Evolutionary conservation across 441 rosid genomes (phyloP), one percentile per base, ranked within the genome.

Genomic region (Gossypium gossypioides): DNA sequence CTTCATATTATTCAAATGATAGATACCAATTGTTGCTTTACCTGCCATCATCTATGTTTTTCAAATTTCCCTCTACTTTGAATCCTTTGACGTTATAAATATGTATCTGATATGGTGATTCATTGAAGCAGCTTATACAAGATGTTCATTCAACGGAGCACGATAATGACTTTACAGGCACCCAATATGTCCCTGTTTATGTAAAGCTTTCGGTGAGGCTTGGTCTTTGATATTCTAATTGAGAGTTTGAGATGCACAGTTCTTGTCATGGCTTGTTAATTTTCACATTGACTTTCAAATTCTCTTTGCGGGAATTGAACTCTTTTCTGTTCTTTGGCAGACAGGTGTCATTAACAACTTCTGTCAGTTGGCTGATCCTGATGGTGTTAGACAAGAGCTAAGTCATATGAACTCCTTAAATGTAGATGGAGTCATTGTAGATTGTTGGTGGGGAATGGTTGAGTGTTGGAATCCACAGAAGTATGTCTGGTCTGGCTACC

Each of bases 371-470:
- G 86, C 80, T 58, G 87, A 89, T 79, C 83, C 79, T 57, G 89
- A 85, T 40, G 86, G 80, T 74, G 73, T 84, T 72, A 84, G 84
- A 51, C 91, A 81, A 76, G 91, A 87, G 80, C 70, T 89, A 57
- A 84, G 82, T 76, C 82, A 77, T 76, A 73, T 89, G 82, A 86
- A 85, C 77, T 85, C 90, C 44, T 73, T 86, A 74, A 84, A 85
- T 69, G 86, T 87, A 8, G 90, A 87, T 84, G 91, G 94, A 52
- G 86, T 87, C 21, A 76, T 77, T 19, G 84, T 89, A 77, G 85
- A 86, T 84, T 89, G 94, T 85, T 89, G 94, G 91, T 87, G 94
- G 94, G 94, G 90, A 32, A 85, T 87, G 60, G 84, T 87, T 67
- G 94, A 89, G 84, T 82, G 84, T 18, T 89, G 94, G 94, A 89